Evolutionary conservation across 192 early-diverging fungal genomes (phyloP).

Genomic region (Coemansia erecta): DNA sequence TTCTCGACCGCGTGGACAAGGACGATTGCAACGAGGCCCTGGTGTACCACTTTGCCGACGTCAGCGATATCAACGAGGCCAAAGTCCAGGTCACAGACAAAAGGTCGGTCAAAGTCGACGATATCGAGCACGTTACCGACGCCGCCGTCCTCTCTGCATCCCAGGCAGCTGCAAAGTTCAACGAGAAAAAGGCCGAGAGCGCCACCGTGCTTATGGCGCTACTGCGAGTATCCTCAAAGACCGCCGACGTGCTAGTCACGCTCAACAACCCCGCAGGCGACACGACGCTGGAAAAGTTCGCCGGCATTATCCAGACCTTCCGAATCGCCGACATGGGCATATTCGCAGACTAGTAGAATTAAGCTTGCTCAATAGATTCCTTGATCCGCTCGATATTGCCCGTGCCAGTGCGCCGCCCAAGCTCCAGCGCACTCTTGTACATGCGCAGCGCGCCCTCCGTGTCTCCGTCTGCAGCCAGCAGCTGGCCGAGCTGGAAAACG

Average conservation of each 20-base stretch:
- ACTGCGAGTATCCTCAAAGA: neutral
- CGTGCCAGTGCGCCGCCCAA: slow-evolving; percentile 12
- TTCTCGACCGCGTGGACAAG: slow-evolving; percentile 67
- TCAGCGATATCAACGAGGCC: slow-evolving; percentile 79
- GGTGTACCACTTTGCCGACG: slow-evolving; percentile 73
- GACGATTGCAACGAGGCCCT: slow-evolving; percentile 50
- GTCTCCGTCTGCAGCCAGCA: slow-evolving; percentile 13
- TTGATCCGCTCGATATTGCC: slow-evolving; percentile 32
- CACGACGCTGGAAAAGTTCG: slow-evolving; percentile 1
- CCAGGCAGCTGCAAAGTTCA: slow-evolving; percentile 80
- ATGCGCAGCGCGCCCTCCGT: slow-evolving; percentile 7
- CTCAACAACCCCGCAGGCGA: neutral
- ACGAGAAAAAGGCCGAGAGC: slow-evolving; percentile 57
- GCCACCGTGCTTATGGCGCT: slow-evolving; percentile 72
- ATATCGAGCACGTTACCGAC: slow-evolving; percentile 18
- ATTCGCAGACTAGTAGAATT: slow-evolving; percentile 9
- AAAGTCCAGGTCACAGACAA: slow-evolving; percentile 45
- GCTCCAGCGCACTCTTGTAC: slow-evolving; percentile 20
- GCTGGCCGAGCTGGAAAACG: slow-evolving; percentile 16
- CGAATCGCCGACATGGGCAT: slow-evolving; percentile 1
- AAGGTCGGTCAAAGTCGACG: slow-evolving; percentile 10
- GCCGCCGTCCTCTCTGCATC: slow-evolving; percentile 56
- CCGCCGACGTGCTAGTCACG: neutral
- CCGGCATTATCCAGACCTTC: neutral
- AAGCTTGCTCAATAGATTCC: slow-evolving; percentile 3